Evolutionary conservation across 768 basidiomycete genomes (phyloP).

Genomic region (Leccinum longicurvipes): DNA sequence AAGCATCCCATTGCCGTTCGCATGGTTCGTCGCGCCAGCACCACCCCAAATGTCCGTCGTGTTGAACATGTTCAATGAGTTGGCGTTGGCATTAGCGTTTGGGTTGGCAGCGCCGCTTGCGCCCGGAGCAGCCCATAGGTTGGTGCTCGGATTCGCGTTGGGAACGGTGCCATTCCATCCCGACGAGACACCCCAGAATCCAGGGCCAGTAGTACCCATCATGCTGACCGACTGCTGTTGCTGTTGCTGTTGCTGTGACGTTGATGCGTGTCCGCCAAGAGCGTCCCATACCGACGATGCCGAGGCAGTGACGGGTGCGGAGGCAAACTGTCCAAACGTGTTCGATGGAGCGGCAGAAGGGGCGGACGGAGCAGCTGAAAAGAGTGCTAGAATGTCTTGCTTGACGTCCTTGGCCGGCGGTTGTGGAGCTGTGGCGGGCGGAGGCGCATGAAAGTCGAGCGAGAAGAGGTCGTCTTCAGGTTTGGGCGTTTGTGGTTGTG

Average conservation of each 20-base stretch:
- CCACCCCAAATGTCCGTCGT: constrained; percentile 63
- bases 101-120: neutral
- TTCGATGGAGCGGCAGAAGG: constrained; percentile 19
- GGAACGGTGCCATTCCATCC: constrained; percentile 45
- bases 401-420: constrained; percentile 69
- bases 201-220: constrained; percentile 41
- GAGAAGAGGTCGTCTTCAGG: constrained; percentile 71
- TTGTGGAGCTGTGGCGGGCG: constrained; percentile 27
- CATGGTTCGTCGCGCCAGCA: constrained; percentile 22
- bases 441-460: constrained; percentile 77
- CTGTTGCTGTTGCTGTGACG: neutral
- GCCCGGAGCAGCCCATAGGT: constrained; percentile 34
- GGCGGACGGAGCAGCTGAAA: constrained; percentile 31
- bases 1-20: constrained; percentile 34
- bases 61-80: constrained; percentile 14
- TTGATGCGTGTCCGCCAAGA: neutral
- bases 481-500: constrained; percentile 28
- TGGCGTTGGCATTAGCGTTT: neutral
- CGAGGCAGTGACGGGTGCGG: neutral
- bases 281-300: constrained; percentile 25
- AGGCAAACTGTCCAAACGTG: constrained; percentile 23
- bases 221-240: constrained; percentile 47
- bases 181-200: constrained; percentile 64
- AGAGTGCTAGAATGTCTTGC: constrained; percentile 82
- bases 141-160: constrained; percentile 23